Evolutionary conservation across 164 flowering plant species (phyloP), one percentile per base, ranked within the genome.

Genomic region (Piper betle): DNA sequence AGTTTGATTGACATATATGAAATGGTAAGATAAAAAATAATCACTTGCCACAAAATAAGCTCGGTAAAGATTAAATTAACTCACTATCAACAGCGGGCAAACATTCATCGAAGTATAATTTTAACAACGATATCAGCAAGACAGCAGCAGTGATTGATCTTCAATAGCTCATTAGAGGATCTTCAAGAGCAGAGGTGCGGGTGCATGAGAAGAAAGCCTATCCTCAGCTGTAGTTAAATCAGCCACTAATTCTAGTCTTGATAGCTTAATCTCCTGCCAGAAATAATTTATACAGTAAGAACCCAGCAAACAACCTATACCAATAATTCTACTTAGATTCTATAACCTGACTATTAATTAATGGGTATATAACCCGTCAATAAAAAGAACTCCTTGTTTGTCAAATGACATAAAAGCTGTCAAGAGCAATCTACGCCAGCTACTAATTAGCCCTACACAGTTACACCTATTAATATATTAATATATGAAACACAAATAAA

Each of bases 191-290:
- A 2, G 64, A 66, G 48, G 94, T 83, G 39, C 92, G 87, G 5
- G 96, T 88, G 75, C 99, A 93, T 6, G 99, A 93, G 59, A 93
- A 82, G 73, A 90, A 93, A 11, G 97, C 81, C 67, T 93, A 1
- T 97, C 99, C 67, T 82, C 92, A 0, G 95, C 96, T 72, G 82
- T 78, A 6, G 78, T 82, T 73, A 93, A 64, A 78, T 93, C 97
- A 9, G 92, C 79, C 10, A 85, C 73, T 42, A 93, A n/a, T n/a
- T 93, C 99, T 63, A 86, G 95, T 58, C 81, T 80, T 25, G 91
- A 78, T 48, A 90, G 18, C 62, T 93, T 93, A 0, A 87, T 93
- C 73, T 93, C 99, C 97, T 87, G 64, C 37, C 53, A 20, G 15
- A 37, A 15, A 40, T 41, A 61, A 68, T 4, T 43, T 10, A 37